phyloP scores from a whole-genome alignment of 305 asterid species.

The Andrographis paniculata region DNA sequence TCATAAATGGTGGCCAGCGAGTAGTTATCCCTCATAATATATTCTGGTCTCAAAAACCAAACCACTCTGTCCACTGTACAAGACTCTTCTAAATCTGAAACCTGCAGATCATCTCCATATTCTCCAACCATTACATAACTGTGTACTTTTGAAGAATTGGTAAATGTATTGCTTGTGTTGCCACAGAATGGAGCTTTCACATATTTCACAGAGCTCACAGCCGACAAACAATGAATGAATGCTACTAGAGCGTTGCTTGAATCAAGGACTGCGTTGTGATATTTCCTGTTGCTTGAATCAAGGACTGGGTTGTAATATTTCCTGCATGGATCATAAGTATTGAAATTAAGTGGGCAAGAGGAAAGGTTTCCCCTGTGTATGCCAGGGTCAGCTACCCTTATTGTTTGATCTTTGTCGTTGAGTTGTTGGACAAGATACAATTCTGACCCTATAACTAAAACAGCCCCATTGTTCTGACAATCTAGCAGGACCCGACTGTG shows the following conservation, averaged over 20 bases:
- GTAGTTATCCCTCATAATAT: no score
- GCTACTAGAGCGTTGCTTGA: not conserved
- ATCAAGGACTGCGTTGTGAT: no score
- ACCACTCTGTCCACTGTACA: not conserved
- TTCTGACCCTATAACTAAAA: no score
- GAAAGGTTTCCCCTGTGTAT: conserved; percentile 23
- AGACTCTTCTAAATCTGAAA: not conserved
- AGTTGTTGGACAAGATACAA: conserved; percentile 23
- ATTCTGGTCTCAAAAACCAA: not conserved
- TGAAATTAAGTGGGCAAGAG: conserved; percentile 28
- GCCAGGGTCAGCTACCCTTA: conserved; percentile 34
- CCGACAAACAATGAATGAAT: not conserved
- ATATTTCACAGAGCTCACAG: not conserved
- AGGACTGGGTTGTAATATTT: no score
- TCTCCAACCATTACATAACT: not conserved
- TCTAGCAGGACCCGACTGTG: no score
- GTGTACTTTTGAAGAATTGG: not conserved
- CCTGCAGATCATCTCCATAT: no score
- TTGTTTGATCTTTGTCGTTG: conserved; percentile 16
- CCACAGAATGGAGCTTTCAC: not conserved
- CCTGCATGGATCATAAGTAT: no score
- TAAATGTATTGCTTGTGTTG: not conserved
- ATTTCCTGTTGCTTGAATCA: no score
- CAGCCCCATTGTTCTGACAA: no score
- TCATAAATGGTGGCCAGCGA: conserved; percentile 36